Conservation (phyloP, 768 basidiomycete genomes). For the Holtermanniella nyarrowii region DNA sequence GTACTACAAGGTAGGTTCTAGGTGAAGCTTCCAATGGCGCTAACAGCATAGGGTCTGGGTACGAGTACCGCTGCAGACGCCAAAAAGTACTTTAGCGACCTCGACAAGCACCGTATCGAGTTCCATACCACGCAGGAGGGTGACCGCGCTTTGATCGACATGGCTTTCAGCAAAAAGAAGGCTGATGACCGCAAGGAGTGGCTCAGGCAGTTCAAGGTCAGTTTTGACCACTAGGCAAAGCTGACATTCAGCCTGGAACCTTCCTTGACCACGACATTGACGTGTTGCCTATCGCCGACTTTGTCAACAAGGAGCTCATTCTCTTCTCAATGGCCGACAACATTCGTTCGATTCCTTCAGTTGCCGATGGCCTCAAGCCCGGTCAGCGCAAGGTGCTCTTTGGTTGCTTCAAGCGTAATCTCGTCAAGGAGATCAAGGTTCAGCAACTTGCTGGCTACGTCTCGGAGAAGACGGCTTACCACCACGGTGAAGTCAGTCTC, state of each 20-base stretch:
- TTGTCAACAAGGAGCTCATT: slow-evolving; percentile 96
- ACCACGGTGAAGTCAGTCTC: slow-evolving; percentile 87
- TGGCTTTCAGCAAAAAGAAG: slow-evolving; percentile 99
- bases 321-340: slow-evolving; percentile 99
- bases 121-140: slow-evolving; percentile 71
- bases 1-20: slow-evolving; percentile 80
- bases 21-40: neutral
- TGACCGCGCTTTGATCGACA: slow-evolving; percentile 81
- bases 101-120: slow-evolving; percentile 88
- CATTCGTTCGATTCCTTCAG: slow-evolving; percentile 89
- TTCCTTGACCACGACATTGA: slow-evolving; percentile 79
- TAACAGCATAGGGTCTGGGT: slow-evolving; percentile 68
- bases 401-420: slow-evolving; percentile 88
- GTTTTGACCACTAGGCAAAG: slow-evolving; percentile 2
- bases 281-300: slow-evolving; percentile 79
- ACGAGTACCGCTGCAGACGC: slow-evolving; percentile 83
- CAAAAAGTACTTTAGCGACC: slow-evolving; percentile 81
- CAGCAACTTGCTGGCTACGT: slow-evolving; percentile 94
- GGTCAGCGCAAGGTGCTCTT: slow-evolving; percentile 95
- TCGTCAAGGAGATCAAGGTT: slow-evolving; percentile 86
- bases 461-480: slow-evolving; percentile 85
- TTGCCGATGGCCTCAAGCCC: slow-evolving; percentile 89
- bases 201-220: slow-evolving; percentile 81
- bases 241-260: slow-evolving; percentile 67
- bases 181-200: slow-evolving; percentile 97